Conservation (phyloP, 805 yeast genomes). For the Danielia oregonensis region DNA sequence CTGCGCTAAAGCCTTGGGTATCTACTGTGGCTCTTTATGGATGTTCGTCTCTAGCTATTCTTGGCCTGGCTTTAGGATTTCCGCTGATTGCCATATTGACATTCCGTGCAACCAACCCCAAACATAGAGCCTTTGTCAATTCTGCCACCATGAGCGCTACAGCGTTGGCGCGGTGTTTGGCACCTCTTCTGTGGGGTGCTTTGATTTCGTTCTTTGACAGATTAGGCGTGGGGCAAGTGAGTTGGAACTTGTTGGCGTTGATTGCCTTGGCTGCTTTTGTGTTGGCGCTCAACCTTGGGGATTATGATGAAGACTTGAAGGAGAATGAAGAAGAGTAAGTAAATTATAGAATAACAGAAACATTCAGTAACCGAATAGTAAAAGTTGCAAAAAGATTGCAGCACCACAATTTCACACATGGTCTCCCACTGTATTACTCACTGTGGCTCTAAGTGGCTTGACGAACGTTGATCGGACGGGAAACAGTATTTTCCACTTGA, state of each 20-base stretch:
- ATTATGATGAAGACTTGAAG: conserved; percentile 12
- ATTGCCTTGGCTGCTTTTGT: conserved; percentile 15
- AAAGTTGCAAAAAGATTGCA: background rate
- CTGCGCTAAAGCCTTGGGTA: conserved; percentile 21
- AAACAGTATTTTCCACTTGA: too few relatives aligned
- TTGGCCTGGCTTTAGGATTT: conserved; percentile 44
- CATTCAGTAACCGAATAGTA: background rate
- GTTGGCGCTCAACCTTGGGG: conserved; percentile 12
- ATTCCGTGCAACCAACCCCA: conserved; percentile 51
- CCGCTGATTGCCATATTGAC: conserved; percentile 53
- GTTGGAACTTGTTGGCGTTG: conserved; percentile 31
- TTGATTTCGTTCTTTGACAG: conserved; percentile 29
- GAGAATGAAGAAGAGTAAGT: background rate
- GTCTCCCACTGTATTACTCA: too few relatives aligned
- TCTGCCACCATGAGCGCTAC: conserved; percentile 52
- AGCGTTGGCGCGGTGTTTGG: conserved; percentile 54
- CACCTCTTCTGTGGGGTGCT: conserved; percentile 56
- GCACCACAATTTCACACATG: too few relatives aligned
- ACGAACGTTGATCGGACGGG: too few relatives aligned
- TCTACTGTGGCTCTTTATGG: conserved; percentile 24
- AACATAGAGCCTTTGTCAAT: conserved; percentile 56
- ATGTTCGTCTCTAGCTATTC: conserved; percentile 21
- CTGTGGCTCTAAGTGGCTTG: too few relatives aligned
- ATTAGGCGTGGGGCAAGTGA: conserved; percentile 21
- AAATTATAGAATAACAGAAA: background rate